Evolutionary conservation across 2,329 filamentous ascomycete genomes (phyloP), one percentile per base, ranked within the genome.

Genomic region (Verticillium tricorpus): DNA sequence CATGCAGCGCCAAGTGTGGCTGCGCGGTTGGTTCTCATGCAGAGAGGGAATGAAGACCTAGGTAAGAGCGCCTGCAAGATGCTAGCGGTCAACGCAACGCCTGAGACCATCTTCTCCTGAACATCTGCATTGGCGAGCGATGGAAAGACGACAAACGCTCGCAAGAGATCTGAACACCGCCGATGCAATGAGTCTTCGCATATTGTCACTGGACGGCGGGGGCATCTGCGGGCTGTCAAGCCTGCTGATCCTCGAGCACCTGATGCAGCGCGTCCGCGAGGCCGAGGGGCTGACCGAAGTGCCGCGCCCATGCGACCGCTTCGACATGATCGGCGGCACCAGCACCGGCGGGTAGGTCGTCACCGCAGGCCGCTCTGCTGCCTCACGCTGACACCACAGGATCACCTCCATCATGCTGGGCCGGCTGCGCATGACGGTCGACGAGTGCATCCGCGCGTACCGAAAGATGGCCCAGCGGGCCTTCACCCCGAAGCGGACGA

Each of bases 351-450:
- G 69, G 1, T 61, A 50, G 40, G 40, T 22, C 11, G n/a, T n/a
- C n/a, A n/a, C n/a, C 9, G 15, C 40, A 19, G 11, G 40, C 17
- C 40, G 9, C 17, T 22, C n/a, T 50, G n/a, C n/a, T n/a, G n/a
- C n/a, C 40, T 50, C 40, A 50, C 11, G 40, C n/a, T 50, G 17
- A 50, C 40, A 50, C n/a, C n/a, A n/a, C 40, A 50, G 40, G n/a
- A 50, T 77, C 17, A 77, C 79, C 22, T 77, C 77, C 19, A 71
- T 80, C 39, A 77, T 80, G 73, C 72, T 79, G 17, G 76, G 76
- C 15, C 73, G 74, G 11, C 56, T 61, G 14, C 60, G 40, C 15
- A 58, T 61, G 39, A 58, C 39, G 11, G 55, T 52, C 15, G 34
- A 39, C 39, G 52, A 56, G 32, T 32, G 39, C 40, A 58, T 59